phyloP scores from a whole-genome alignment of 192 early-diverging fungal species.

The Linnemannia exigua region DNA sequence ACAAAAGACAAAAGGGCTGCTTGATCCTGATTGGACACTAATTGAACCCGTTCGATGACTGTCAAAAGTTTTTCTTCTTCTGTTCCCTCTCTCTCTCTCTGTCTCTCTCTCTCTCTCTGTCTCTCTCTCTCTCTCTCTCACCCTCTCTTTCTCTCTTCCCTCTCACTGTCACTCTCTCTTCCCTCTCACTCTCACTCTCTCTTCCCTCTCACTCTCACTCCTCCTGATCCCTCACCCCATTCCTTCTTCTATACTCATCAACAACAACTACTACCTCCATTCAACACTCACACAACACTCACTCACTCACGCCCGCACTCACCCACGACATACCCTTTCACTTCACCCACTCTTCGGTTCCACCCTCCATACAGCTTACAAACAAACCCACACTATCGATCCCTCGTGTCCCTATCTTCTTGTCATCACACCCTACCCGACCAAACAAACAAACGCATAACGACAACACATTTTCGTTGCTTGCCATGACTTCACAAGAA shows the following conservation, averaged over 20 bases:
- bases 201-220: neutral
- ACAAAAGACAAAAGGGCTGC: neutral
- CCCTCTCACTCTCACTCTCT: neutral
- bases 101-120: neutral
- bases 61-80: constrained; percentile 1
- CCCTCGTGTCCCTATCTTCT: neutral
- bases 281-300: neutral
- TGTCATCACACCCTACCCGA: neutral
- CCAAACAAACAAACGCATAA: neutral
- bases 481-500: constrained; percentile 39
- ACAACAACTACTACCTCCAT: neutral
- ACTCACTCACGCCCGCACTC: neutral
- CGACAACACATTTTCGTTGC: neutral
- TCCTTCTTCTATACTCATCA: neutral
- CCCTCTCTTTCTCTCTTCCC: neutral
- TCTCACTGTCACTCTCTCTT: neutral
- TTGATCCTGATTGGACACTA: neutral
- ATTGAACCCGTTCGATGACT: neutral
- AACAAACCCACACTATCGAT: neutral
- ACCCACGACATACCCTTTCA: neutral
- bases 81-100: neutral
- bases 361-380: neutral
- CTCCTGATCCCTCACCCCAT: too few species aligned
- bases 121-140: neutral
- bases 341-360: neutral